These are phyloP conservation scores for Heimioporus sp. DNA, from an alignment of 768 basidiomycete species.

Conservation along the genomic window DNA sequence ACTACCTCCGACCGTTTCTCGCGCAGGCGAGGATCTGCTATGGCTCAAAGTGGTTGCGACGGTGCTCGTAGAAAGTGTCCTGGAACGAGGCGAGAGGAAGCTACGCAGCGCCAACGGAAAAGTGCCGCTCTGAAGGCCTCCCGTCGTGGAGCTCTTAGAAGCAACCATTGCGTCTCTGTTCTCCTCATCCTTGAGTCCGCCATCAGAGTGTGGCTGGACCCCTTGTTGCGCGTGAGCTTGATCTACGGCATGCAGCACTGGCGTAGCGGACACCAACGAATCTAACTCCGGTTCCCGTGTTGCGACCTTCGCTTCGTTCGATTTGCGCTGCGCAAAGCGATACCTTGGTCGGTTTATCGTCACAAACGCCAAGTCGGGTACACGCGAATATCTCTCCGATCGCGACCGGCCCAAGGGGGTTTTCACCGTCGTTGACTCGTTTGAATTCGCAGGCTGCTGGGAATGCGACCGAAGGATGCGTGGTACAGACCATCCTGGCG, in stretches of 20 bases:
- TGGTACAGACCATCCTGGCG: conserved; percentile 7
- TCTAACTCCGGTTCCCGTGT: neutral
- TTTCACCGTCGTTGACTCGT: neutral
- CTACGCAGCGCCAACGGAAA: conserved; percentile 8
- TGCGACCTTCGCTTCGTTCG: neutral
- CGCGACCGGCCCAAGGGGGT: conserved; percentile 20
- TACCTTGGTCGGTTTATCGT: conserved; percentile 22
- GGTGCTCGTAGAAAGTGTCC: conserved; percentile 24
- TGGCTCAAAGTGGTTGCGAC: conserved; percentile 6
- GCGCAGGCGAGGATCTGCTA: neutral
- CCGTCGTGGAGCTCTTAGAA: neutral
- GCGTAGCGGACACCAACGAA: neutral
- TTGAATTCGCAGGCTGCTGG: conserved; percentile 11
- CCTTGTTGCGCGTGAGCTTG: neutral
- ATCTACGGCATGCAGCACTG: neutral
- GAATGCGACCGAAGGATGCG: conserved; percentile 28
- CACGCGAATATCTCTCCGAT: conserved; percentile 21
- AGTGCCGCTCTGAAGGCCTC: neutral
- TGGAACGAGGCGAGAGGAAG: conserved; percentile 15
- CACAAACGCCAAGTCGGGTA: conserved; percentile 21
- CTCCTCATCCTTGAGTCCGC: neutral
- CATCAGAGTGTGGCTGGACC: too few relatives aligned
- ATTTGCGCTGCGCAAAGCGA: conserved; percentile 12
- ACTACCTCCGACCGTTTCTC: too few relatives aligned
- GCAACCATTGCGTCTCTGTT: neutral